Evolutionary conservation across 2,329 filamentous ascomycete genomes (phyloP).

Genomic region (Ciborinia camelliae): DNA sequence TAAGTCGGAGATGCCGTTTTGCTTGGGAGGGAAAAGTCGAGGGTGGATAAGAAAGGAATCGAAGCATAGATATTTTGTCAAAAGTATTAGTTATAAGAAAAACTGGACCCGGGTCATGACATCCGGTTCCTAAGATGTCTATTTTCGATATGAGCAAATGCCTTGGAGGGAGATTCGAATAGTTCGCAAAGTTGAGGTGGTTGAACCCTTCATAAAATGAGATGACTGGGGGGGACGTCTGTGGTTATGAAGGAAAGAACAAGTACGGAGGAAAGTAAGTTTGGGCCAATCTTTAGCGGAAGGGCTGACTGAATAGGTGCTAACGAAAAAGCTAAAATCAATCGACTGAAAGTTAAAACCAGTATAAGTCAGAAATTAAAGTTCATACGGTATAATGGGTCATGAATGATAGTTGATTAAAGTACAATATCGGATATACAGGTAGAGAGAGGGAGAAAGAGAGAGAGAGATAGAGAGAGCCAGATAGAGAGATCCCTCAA

Average conservation of each 20-base stretch:
- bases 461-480: neutral
- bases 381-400: neutral
- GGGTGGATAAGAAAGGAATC: conserved; percentile 25
- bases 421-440: neutral
- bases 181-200: conserved; percentile 2
- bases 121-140: neutral
- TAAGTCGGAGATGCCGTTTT: conserved; percentile 21
- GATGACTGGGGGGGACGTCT: conserved; percentile 5
- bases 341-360: neutral
- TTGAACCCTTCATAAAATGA: conserved; percentile 15
- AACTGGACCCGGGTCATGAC: neutral
- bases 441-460: neutral
- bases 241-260: conserved; percentile 9
- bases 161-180: conserved; percentile 19
- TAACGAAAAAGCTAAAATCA: conserved; percentile 6
- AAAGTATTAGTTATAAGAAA: conserved; percentile 27
- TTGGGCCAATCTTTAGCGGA: conserved; percentile 13
- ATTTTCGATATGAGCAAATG: neutral
- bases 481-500: neutral
- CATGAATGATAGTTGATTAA: neutral
- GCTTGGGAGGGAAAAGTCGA: conserved; percentile 29
- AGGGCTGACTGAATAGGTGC: conserved; percentile 7
- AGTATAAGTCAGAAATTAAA: conserved; percentile 1
- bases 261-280: conserved; percentile 1
- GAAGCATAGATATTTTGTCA: conserved; percentile 32